A percentile compares a stretch with the other conserved stretches of the same genome.
Conservation (phyloP, 1,139 yeast genomes). For the Geotrichum fermentans region DNA sequence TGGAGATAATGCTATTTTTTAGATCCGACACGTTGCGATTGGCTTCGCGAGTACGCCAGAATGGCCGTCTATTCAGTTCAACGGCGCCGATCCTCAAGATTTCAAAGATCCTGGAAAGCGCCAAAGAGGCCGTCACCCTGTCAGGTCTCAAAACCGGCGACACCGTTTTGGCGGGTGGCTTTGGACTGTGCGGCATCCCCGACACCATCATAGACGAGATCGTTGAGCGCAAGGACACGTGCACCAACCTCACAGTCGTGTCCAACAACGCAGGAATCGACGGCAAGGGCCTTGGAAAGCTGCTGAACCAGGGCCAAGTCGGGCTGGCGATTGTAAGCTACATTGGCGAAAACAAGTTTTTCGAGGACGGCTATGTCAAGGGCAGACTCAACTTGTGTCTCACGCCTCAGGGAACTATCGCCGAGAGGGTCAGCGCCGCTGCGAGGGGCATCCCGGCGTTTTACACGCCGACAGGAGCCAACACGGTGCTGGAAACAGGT, state of each 20-base stretch:
- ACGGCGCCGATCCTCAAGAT: neutral
- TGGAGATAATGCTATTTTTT: too few species aligned
- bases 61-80: neutral
- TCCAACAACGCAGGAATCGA: slow-evolving; percentile 53
- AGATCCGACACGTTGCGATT: too few species aligned
- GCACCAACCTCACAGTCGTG: slow-evolving; percentile 43
- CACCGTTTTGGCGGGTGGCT: slow-evolving; percentile 47
- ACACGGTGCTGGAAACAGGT: slow-evolving; percentile 49
- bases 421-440: slow-evolving; percentile 47
- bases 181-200: slow-evolving; percentile 48
- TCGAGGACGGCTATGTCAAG: slow-evolving; percentile 41
- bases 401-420: slow-evolving; percentile 51
- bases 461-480: slow-evolving; percentile 48
- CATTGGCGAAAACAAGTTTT: slow-evolving; percentile 45
- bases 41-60: too few species aligned
- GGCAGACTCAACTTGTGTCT: slow-evolving; percentile 46
- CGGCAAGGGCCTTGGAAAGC: slow-evolving; percentile 43
- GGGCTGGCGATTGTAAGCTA: slow-evolving; percentile 45
- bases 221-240: slow-evolving; percentile 32
- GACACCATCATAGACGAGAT: slow-evolving; percentile 44
- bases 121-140: slow-evolving; percentile 16
- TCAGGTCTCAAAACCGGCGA: slow-evolving; percentile 21
- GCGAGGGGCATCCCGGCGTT: slow-evolving; percentile 50
- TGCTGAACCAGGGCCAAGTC: slow-evolving; percentile 44
- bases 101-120: slow-evolving; percentile 11